These are phyloP conservation scores for Pyrenula massariospora DNA, from an alignment of 495 filamentous ascomycete species.

Conservation along the genomic window DNA sequence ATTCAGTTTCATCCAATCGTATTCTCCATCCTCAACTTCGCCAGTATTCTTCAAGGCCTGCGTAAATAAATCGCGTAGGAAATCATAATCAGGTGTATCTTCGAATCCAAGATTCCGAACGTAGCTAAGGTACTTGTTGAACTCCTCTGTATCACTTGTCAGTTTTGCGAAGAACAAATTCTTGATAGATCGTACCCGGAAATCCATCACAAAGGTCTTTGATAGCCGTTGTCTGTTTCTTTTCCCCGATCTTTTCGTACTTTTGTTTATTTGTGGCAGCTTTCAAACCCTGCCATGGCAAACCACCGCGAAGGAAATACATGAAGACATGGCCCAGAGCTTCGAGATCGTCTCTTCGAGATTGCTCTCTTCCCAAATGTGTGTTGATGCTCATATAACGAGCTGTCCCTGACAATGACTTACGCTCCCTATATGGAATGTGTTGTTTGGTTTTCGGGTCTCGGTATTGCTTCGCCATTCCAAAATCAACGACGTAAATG, in stretches of 20 bases:
- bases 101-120: constrained; percentile 97
- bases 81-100: constrained; percentile 97
- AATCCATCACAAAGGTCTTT: constrained; percentile 95
- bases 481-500: constrained; percentile 98
- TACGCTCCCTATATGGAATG: constrained; percentile 95
- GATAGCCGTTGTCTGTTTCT: constrained; percentile 96
- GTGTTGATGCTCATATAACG: constrained; percentile 99
- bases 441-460: constrained; percentile 99
- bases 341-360: constrained; percentile 90
- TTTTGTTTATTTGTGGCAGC: constrained; percentile 99
- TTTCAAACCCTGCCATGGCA: constrained; percentile 98
- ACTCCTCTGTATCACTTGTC: constrained; percentile 53
- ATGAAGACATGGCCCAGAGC: constrained; percentile 97
- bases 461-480: constrained; percentile 99
- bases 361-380: constrained; percentile 92
- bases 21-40: constrained; percentile 95
- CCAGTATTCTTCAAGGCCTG: constrained; percentile 91
- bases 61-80: constrained; percentile 90
- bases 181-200: constrained; percentile 43
- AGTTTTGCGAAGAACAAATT: constrained; percentile 9
- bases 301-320: constrained; percentile 93
- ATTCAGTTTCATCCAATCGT: constrained; percentile 99
- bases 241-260: constrained; percentile 99
- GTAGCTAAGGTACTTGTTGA: constrained; percentile 94
- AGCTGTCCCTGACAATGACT: constrained; percentile 92